phyloP scores from a whole-genome alignment of 2,329 filamentous ascomycete genomes.

The Ustilaginoidea virens region DNA sequence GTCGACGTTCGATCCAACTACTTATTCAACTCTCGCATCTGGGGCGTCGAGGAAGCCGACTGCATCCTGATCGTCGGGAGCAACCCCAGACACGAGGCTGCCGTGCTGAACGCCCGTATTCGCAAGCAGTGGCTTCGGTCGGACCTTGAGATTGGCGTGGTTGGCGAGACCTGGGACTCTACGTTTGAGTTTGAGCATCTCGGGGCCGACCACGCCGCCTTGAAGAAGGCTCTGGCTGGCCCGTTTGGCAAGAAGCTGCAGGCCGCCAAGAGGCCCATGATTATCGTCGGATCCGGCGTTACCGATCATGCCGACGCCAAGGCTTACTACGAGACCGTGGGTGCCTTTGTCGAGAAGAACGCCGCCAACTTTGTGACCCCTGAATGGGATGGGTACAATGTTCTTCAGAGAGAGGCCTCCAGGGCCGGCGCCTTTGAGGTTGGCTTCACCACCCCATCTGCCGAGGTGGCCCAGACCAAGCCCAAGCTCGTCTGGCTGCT shows the following conservation, averaged over 20 bases:
- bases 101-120: constrained; percentile 89
- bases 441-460: constrained; percentile 78
- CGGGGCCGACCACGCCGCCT: constrained; percentile 58
- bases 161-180: constrained; percentile 82
- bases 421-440: constrained; percentile 89
- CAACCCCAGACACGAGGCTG: constrained; percentile 90
- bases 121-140: constrained; percentile 96
- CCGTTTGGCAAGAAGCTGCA: constrained; percentile 87
- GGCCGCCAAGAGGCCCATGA: constrained; percentile 83
- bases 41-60: constrained; percentile 87
- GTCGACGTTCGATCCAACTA: constrained; percentile 90
- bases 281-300: constrained; percentile 83
- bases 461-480: constrained; percentile 65
- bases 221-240: constrained; percentile 76
- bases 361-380: constrained; percentile 71
- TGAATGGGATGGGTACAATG: constrained; percentile 96
- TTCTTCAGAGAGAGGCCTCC: constrained; percentile 86
- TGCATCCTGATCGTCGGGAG: constrained; percentile 83
- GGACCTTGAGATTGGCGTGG: constrained; percentile 79
- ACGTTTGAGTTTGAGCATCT: constrained; percentile 94
- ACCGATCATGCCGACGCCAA: constrained; percentile 86
- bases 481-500: constrained; percentile 96
- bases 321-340: constrained; percentile 83
- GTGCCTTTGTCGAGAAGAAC: constrained; percentile 86
- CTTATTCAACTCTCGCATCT: constrained; percentile 90